Conservation (phyloP, 352 stramenopile species). For the Phytopythium ostracodes region DNA sequence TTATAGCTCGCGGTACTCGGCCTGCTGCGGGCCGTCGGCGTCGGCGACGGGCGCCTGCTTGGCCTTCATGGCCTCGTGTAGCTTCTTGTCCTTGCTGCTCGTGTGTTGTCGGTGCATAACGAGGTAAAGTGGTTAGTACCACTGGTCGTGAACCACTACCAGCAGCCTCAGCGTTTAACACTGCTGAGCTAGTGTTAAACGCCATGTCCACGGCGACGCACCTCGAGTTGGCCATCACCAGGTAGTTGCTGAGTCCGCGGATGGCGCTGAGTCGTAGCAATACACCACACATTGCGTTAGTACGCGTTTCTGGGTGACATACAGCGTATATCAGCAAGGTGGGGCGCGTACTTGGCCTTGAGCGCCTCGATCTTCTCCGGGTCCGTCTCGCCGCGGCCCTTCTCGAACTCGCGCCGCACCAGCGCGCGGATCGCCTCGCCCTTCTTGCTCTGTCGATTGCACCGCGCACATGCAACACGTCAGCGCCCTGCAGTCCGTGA, state of each 20-base stretch:
- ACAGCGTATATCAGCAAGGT: not conserved
- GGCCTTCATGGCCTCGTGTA: slow-evolving; percentile 77
- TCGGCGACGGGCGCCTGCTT: slow-evolving; percentile 27
- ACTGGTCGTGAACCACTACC: not conserved
- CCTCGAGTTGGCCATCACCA: slow-evolving; percentile 85
- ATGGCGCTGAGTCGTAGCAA: slow-evolving; percentile 40
- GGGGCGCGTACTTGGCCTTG: slow-evolving; percentile 69
- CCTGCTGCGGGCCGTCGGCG: slow-evolving; percentile 42
- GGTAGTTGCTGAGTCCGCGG: slow-evolving; percentile 83
- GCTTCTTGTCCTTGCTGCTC: slow-evolving; percentile 79
- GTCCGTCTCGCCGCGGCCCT: slow-evolving; percentile 70
- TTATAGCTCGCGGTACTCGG: slow-evolving; percentile 80
- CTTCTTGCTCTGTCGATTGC: slow-evolving; percentile 66
- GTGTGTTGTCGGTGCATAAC: not conserved
- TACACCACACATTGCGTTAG: not conserved
- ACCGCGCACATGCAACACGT: not conserved
- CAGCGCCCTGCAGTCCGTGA: not conserved
- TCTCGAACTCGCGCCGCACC: slow-evolving; percentile 78
- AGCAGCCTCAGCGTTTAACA: not conserved
- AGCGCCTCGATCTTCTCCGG: slow-evolving; percentile 78
- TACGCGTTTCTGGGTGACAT: too few relatives aligned
- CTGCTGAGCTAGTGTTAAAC: not conserved
- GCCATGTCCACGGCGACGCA: slow-evolving; percentile 12
- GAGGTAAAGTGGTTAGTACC: not conserved
- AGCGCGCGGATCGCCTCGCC: slow-evolving; percentile 65